Evolutionary conservation across 2,329 filamentous ascomycete genomes (phyloP).

Genomic region (Neofusicoccum ribis): DNA sequence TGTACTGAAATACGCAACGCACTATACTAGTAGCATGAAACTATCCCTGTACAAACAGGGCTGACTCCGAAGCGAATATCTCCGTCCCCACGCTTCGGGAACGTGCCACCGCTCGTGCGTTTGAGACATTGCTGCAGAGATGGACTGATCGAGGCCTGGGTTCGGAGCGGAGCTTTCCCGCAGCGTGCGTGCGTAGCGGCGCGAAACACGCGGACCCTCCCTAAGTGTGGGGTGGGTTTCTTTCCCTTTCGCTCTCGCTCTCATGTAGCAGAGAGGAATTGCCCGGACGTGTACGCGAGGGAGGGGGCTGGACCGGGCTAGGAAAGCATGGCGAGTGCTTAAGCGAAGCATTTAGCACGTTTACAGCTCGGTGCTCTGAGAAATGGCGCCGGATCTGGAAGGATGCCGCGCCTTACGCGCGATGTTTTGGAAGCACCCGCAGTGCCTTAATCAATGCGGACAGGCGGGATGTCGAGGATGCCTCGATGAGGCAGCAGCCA

Average conservation of each 20-base stretch:
- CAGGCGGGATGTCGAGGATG: no score
- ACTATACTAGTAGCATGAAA: background rate
- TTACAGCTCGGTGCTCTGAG: background rate
- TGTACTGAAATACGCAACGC: background rate
- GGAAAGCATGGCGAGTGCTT: background rate
- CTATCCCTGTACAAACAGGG: background rate
- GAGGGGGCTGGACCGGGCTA: slow-evolving; percentile 6
- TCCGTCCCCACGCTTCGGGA: background rate
- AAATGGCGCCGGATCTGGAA: background rate
- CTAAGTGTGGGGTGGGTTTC: no score
- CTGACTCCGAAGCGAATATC: background rate
- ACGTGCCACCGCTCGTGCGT: background rate
- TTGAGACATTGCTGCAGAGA: background rate
- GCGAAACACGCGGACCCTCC: no score
- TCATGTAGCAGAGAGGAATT: no score
- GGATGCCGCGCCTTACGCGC: background rate
- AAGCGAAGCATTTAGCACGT: background rate
- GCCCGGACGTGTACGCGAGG: background rate
- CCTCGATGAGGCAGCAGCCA: no score
- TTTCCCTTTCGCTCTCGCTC: no score
- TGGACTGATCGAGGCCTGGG: background rate
- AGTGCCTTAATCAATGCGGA: no score
- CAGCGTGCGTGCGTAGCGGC: background rate
- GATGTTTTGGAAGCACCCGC: background rate
- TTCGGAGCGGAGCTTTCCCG: background rate